Evolutionary conservation across 805 yeast genomes (phyloP).

Genomic region (Diddensiella caesifluorescens): DNA sequence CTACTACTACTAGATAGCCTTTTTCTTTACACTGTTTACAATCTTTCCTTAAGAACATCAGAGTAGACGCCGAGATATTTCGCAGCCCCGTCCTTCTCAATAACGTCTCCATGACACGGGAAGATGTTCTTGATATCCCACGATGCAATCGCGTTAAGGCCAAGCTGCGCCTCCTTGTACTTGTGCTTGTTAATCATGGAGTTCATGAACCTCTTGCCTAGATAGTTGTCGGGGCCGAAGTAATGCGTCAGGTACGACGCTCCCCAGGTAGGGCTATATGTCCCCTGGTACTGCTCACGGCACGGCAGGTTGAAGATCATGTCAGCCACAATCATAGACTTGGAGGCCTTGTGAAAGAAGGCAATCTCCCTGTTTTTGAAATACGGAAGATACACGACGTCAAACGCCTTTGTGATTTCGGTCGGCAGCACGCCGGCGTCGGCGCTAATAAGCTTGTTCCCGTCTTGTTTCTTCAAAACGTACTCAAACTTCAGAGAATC

Average conservation of each 20-base stretch:
- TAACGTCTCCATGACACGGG: constrained; percentile 55
- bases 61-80: background rate
- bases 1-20: too few species aligned
- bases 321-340: constrained; percentile 55
- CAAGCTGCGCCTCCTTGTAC: constrained; percentile 23
- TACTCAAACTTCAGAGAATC: constrained; percentile 30
- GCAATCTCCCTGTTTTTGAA: constrained; percentile 58
- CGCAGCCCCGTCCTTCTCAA: constrained; percentile 37
- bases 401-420: constrained; percentile 40
- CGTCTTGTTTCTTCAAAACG: constrained; percentile 3
- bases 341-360: constrained; percentile 42
- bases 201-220: constrained; percentile 25
- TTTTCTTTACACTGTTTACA: too few species aligned
- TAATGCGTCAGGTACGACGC: constrained; percentile 37
- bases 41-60: background rate
- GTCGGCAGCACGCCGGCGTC: constrained; percentile 26
- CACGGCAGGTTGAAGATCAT: constrained; percentile 53
- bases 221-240: constrained; percentile 40
- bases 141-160: constrained; percentile 26
- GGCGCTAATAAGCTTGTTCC: constrained; percentile 2
- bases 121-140: constrained; percentile 50
- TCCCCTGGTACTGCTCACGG: constrained; percentile 47
- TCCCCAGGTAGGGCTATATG: constrained; percentile 42
- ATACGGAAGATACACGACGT: constrained; percentile 52
- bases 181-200: constrained; percentile 18